phyloP scores from a whole-genome alignment of 345 rosid species.

The Hypericum androsaemum region DNA sequence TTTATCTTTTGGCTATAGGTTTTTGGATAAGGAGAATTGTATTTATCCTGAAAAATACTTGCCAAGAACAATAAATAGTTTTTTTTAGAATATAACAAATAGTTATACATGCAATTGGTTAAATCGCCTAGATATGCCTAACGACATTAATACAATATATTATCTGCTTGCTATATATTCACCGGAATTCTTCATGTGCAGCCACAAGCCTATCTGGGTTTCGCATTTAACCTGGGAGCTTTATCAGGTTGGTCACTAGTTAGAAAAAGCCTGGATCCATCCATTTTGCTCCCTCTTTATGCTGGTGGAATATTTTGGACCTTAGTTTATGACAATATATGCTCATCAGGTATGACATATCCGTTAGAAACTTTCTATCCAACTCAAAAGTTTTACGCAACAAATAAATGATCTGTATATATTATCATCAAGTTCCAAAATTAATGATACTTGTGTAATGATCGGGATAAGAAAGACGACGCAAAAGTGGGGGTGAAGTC shows the following conservation, averaged over 20 bases:
- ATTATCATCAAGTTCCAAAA: too few relatives aligned
- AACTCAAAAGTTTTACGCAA: too few relatives aligned
- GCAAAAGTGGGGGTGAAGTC: conserved; percentile 87
- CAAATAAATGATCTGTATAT: too few relatives aligned
- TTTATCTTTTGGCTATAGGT: too few relatives aligned
- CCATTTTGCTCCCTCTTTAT: conserved; percentile 64
- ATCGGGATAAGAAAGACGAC: conserved; percentile 89
- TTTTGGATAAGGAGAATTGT: too few relatives aligned
- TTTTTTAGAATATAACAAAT: too few relatives aligned
- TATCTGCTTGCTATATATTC: background rate
- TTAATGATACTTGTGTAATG: too few relatives aligned
- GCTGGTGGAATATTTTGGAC: conserved; percentile 86
- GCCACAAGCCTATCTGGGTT: conserved; percentile 93
- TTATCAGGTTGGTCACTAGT: conserved; percentile 79
- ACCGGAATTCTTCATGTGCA: conserved; percentile 22
- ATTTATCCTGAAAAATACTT: too few relatives aligned
- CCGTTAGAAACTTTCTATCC: background rate
- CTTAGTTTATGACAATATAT: conserved; percentile 78
- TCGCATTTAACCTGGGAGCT: conserved; percentile 93
- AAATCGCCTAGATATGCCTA: too few relatives aligned
- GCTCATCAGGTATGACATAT: conserved; percentile 77
- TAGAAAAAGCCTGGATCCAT: conserved; percentile 64
- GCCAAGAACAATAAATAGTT: too few relatives aligned
- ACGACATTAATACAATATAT: too few relatives aligned
- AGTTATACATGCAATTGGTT: too few relatives aligned